phyloP scores from a whole-genome alignment of 805 yeast genomes.

The Debaryomyces prosopidis region DNA sequence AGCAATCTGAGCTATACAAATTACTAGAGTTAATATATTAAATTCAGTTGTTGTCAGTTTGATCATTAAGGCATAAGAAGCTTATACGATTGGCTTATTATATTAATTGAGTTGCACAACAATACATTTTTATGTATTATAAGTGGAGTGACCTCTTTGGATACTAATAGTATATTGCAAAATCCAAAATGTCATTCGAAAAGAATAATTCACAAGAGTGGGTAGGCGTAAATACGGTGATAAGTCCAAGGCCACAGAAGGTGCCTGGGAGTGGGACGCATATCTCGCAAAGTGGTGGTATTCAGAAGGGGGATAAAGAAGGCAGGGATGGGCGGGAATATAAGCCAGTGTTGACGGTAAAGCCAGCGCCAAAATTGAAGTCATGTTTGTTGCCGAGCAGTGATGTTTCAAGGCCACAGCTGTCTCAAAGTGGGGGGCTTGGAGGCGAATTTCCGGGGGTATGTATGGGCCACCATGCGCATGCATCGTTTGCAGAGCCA shows the following conservation, averaged over 20 bases:
- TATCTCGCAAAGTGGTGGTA: neutral
- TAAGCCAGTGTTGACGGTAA: constrained; percentile 6
- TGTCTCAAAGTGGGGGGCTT: neutral
- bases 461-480: neutral
- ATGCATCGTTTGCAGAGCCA: neutral
- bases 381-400: constrained; percentile 14
- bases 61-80: too few relatives aligned
- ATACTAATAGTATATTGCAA: too few relatives aligned
- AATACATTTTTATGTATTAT: too few relatives aligned
- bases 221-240: neutral
- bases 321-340: neutral
- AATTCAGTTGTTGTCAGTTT: too few relatives aligned
- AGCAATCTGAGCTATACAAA: too few relatives aligned
- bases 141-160: too few relatives aligned
- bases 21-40: too few relatives aligned
- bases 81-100: too few relatives aligned
- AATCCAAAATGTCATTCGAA: too few relatives aligned
- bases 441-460: neutral
- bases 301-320: neutral
- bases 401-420: too few relatives aligned
- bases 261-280: neutral
- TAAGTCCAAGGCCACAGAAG: neutral
- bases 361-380: constrained; percentile 17
- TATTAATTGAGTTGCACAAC: too few relatives aligned
- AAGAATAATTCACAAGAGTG: too few relatives aligned